Conservation (phyloP, 192 early-diverging fungal genomes). For the Entomortierella parvispora region DNA sequence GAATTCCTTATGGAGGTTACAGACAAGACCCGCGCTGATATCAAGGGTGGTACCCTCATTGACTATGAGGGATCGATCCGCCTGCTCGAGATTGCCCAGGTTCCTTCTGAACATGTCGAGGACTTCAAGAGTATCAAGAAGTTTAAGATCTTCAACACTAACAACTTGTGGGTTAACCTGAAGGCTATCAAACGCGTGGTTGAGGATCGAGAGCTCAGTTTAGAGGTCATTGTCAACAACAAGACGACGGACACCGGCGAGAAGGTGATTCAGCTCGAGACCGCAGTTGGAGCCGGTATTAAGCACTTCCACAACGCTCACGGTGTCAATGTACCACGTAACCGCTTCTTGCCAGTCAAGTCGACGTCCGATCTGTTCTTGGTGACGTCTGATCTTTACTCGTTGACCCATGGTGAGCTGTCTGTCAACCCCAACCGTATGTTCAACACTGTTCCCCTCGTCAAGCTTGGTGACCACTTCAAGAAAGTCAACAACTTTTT, state of each 20-base stretch:
- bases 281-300: slow-evolving; percentile 97
- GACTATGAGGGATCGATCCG: slow-evolving; percentile 94
- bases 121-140: slow-evolving; percentile 99
- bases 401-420: slow-evolving; percentile 90
- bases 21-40: slow-evolving; percentile 98
- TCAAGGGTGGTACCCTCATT: slow-evolving; percentile 98
- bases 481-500: slow-evolving; percentile 93
- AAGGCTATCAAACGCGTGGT: slow-evolving; percentile 88
- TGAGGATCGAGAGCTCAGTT: slow-evolving; percentile 70
- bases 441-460: slow-evolving; percentile 89
- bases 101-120: slow-evolving; percentile 94
- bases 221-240: slow-evolving; percentile 97
- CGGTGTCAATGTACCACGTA: slow-evolving; percentile 95
- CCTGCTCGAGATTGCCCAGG: slow-evolving; percentile 98
- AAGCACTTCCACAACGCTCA: slow-evolving; percentile 94
- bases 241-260: slow-evolving; percentile 93
- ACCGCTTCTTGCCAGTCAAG: slow-evolving; percentile 97
- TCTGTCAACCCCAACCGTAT: slow-evolving; percentile 90
- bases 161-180: slow-evolving; percentile 86
- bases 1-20: slow-evolving; percentile 99
- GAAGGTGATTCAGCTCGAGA: slow-evolving; percentile 97
- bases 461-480: slow-evolving; percentile 97
- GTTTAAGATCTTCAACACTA: slow-evolving; percentile 99
- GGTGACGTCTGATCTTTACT: slow-evolving; percentile 94
- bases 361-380: slow-evolving; percentile 96